Base-by-base conservation (phyloP, 805 yeast species). In the Candida endomychidarum region DNA sequence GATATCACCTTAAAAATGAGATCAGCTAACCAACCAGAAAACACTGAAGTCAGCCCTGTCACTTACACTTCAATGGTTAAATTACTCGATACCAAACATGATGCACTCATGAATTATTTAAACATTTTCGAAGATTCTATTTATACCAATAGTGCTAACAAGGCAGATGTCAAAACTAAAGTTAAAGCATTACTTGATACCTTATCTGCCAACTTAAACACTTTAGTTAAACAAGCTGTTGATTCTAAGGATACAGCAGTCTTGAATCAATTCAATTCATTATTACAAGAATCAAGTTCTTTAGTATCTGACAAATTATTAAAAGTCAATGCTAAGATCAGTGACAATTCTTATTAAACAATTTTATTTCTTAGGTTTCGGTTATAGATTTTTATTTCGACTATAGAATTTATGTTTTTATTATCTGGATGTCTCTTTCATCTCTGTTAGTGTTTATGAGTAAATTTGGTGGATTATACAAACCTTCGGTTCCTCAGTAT, bases 61-160 rank as follows among this genome's bases (percentile, higher is more conserved):
- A 14, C 5, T 14, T 37, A 8, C 5, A 24, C 4, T 19, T 32
- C 37, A 12, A 24, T 25, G 9, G 17, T 24, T 25, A 12, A 22
- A 22, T 37, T 37, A 12, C 12, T 37, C 9, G 14, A 17, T 22
- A 18, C 19, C 16, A 23, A 38, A 11, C 37, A 38, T n/a, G 32
- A 31, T 5, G 14, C 19, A 4, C 26, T 38, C 8, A 32, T 19
- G 18, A 31, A 12, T 5, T 31, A 10, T 12, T 11, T 38, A 3
- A 28, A 19, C 11, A 16, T 32, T 31, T 38, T 38, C 19, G 27
- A 38, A 24, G 41, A 38, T 20, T 27, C 41, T 14, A 24, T 19
- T 6, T 38, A 31, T 22, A 23, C 30, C 14, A 37, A 30, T n/a
- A 23, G 16, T 17, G 34, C 30, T 22, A 37, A 29, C 17, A 37